Evolutionary conservation across 768 basidiomycete genomes (phyloP).

Genomic region (Mrakia hoshinonis): DNA sequence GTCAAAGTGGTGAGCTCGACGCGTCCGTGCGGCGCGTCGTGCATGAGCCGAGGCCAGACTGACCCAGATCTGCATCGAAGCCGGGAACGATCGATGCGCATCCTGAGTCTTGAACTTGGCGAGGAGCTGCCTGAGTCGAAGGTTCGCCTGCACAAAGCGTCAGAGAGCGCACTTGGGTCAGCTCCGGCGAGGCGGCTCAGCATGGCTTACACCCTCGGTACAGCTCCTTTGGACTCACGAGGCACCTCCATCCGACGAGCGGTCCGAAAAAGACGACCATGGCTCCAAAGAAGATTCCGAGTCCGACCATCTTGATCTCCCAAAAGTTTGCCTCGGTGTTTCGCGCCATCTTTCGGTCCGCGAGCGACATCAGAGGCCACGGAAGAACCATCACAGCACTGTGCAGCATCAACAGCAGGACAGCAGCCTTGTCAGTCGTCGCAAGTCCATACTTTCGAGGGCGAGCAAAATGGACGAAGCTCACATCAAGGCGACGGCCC

Average conservation of each 20-base stretch:
- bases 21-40: background rate
- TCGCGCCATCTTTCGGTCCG: background rate
- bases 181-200: background rate
- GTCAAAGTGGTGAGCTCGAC: background rate
- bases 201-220: background rate
- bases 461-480: too few species aligned
- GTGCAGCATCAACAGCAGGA: too few species aligned
- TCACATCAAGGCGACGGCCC: background rate
- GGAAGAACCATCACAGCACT: background rate
- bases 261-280: background rate
- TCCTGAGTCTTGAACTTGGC: background rate
- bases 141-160: background rate
- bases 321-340: background rate
- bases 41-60: background rate
- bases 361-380: constrained; percentile 1
- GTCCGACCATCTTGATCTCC: background rate
- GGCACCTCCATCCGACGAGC: background rate
- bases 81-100: background rate
- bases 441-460: too few species aligned
- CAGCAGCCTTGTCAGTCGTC: too few species aligned
- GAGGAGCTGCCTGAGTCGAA: background rate
- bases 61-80: constrained; percentile 6
- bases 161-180: background rate
- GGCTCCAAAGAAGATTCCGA: background rate
- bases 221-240: background rate